phyloP scores from a whole-genome alignment of 139 green algal genomes.

The Tetradesmus lagerheimii region DNA sequence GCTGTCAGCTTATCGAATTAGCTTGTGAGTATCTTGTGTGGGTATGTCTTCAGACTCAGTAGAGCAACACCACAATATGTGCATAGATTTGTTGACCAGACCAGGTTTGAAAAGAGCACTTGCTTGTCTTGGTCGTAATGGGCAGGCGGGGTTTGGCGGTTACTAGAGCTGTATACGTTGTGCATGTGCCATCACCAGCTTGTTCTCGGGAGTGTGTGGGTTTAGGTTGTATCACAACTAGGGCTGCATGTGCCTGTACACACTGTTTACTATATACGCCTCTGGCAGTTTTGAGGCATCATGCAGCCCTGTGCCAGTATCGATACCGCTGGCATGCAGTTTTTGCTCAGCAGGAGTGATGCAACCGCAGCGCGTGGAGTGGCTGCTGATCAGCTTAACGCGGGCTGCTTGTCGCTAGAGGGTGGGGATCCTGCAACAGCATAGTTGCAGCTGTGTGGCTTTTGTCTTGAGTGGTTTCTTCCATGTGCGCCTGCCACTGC shows the following conservation, averaged over 20 bases:
- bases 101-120: neutral
- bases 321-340: neutral
- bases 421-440: neutral
- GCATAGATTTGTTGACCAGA: neutral
- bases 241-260: slow-evolving; percentile 5
- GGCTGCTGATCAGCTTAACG: neutral
- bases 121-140: neutral
- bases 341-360: neutral
- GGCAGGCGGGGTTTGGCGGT: neutral
- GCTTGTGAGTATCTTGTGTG: too few species aligned
- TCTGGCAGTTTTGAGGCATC: slow-evolving; percentile 11
- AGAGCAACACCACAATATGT: neutral
- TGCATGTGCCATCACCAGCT: neutral
- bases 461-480: neutral
- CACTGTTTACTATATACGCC: neutral
- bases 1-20: too few species aligned
- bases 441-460: neutral
- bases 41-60: too few species aligned
- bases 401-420: neutral
- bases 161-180: neutral
- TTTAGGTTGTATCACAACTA: neutral
- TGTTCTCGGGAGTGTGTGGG: neutral
- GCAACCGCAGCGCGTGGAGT: neutral
- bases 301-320: neutral
- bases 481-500: neutral